Evolutionary conservation across 2,329 filamentous ascomycete species (phyloP), one percentile per base, ranked within the genome.

Genomic region (Phoma herbarum): DNA sequence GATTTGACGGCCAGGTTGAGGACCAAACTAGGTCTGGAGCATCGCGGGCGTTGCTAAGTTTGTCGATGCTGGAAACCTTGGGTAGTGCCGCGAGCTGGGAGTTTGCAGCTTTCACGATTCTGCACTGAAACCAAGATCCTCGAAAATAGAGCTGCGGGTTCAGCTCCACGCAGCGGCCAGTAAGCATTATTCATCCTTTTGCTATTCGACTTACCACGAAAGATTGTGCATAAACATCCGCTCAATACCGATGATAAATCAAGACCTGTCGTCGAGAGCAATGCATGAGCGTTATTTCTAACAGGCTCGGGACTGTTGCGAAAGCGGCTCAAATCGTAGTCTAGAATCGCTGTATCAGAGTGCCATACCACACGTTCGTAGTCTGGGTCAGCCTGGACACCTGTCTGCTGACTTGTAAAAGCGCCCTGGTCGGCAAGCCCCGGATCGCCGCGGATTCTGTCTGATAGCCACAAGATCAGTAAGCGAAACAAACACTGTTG

Each of bases 331-430:
- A 41, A 14, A 23, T 26, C 14, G 14, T 23, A 43, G 41, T 28
- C 35, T 31, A 49, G 31, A 51, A 42, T 25, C 20, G 28, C 11
- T 28, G 31, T 46, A 16, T 20, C 47, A 51, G 4, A 45, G n/a
- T 45, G 12, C 47, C 46, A 46, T 31, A 11, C 8, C 18, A 12
- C 23, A 25, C 37, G 18, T 28, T 52, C 18, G 18, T 26, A 26
- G 22, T 47, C 48, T 47, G 23, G 55, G 22, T 31, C 35, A 43
- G 29, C n/a, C 28, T 43, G 44, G 22, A 44, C 20, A 31, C 8
- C n/a, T 18, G 28, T 43, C 25, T 23, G 18, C 23, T 52, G 54
- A 47, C 26, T 39, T 31, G 22, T n/a, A 16, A 46, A 18, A 12
- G 29, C 41, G 18, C 25, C 31, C 22, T 45, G 9, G 41, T n/a